A percentile compares a stretch with the other conserved stretches of the same genome.
These are phyloP conservation scores for Microstegium vimineum DNA, from an alignment of 176 grass and related monocot genomes.

Conservation along the genomic window DNA sequence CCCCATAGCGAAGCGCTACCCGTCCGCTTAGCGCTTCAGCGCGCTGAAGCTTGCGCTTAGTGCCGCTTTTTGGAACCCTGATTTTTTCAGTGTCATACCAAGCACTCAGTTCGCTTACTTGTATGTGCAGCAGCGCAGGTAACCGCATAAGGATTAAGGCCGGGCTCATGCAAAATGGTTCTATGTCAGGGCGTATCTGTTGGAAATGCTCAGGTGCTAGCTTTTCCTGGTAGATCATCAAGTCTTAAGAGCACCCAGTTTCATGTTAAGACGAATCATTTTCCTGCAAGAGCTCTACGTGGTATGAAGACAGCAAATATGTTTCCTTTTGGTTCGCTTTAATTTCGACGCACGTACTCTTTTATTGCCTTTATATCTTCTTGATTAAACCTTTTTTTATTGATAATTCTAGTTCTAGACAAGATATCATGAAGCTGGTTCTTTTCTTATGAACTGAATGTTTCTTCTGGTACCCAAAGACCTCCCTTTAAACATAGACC, in stretches of 20 bases:
- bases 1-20: too few species aligned
- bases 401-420: neutral
- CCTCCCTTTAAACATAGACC: neutral
- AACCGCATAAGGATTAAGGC: neutral
- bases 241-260: neutral
- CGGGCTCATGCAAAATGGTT: conserved; percentile 29
- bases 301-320: conserved; percentile 7
- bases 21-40: too few species aligned
- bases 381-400: neutral
- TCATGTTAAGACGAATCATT: neutral
- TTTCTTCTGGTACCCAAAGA: neutral
- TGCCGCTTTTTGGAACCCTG: too few species aligned
- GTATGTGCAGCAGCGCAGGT: conserved; percentile 9
- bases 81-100: neutral
- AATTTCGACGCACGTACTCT: neutral
- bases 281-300: conserved; percentile 6
- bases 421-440: neutral
- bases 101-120: neutral
- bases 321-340: neutral
- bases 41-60: too few species aligned
- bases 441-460: neutral
- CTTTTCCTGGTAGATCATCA: conserved; percentile 34
- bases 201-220: conserved; percentile 37
- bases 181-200: conserved; percentile 31
- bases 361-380: conserved; percentile 4